Percentiles rank a stretch among this genome's conserved stretches.
phyloP scores from a whole-genome alignment of 2,329 filamentous ascomycete genomes.

The Talaromyces sp. region DNA sequence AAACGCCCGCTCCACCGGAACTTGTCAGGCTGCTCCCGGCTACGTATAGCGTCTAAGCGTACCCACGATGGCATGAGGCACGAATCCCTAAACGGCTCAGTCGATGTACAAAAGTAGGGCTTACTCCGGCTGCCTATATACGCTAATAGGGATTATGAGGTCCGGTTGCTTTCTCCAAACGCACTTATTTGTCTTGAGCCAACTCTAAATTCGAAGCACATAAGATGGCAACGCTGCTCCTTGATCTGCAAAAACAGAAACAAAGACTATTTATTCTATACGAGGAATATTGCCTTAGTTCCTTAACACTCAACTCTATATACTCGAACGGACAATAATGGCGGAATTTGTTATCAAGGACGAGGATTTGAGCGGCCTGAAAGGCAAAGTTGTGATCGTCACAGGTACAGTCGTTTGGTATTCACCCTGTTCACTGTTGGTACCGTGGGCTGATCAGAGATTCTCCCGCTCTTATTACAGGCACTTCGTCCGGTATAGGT shows the following conservation, averaged over 20 bases:
- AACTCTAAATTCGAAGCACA: too few species aligned
- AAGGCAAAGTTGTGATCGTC: constrained; percentile 50
- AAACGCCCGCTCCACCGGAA: too few species aligned
- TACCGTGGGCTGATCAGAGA: neutral
- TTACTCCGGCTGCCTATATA: too few species aligned
- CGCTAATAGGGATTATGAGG: too few species aligned
- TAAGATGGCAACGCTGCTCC: neutral
- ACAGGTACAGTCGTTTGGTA: constrained; percentile 39
- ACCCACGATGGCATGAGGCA: too few species aligned
- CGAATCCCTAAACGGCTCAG: too few species aligned
- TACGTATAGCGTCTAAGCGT: too few species aligned
- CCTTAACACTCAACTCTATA: neutral
- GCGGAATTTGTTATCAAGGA: constrained; percentile 45
- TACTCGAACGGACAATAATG: constrained; percentile 27
- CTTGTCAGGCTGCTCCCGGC: too few species aligned
- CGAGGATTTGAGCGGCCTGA: constrained; percentile 39
- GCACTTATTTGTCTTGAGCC: too few species aligned
- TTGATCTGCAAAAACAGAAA: neutral
- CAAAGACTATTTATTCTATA: neutral
- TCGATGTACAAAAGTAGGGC: too few species aligned
- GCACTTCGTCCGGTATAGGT: constrained; percentile 58
- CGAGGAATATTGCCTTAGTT: neutral
- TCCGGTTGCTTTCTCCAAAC: too few species aligned
- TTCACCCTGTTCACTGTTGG: neutral
- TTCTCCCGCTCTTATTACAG: constrained; percentile 24